A percentile compares a stretch with the other conserved stretches of the same genome.
Evolutionary conservation across 2,329 filamentous ascomycete species (phyloP).

Genomic region (Ceratocystis ficicola): DNA sequence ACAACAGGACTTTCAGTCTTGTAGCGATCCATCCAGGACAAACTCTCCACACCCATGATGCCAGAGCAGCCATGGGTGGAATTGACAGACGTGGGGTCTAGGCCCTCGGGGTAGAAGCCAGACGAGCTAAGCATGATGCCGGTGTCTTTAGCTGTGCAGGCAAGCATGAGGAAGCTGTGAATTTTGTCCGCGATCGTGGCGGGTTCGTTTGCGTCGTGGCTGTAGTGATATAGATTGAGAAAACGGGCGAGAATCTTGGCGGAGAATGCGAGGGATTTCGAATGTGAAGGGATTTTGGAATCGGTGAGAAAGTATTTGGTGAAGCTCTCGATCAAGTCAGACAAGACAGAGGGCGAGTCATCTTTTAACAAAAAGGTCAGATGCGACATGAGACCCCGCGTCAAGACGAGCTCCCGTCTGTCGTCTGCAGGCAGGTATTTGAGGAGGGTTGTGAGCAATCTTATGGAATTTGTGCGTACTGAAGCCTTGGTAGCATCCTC

Average conservation of each 20-base stretch:
- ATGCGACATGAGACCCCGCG: slow-evolving; percentile 71
- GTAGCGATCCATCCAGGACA: slow-evolving; percentile 58
- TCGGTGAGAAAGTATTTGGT: slow-evolving; percentile 64
- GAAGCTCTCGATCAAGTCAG: slow-evolving; percentile 61
- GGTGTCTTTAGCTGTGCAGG: slow-evolving; percentile 60
- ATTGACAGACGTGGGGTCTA: slow-evolving; percentile 39
- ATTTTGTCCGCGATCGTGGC: slow-evolving; percentile 51
- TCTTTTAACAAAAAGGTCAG: slow-evolving; percentile 66
- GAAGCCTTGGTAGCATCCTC: slow-evolving; percentile 62
- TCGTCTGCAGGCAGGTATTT: slow-evolving; percentile 64
- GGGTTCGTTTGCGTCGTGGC: slow-evolving; percentile 37
- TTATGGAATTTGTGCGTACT: slow-evolving; percentile 68
- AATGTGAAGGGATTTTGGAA: slow-evolving; percentile 55
- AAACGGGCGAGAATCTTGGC: slow-evolving; percentile 61
- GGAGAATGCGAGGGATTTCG: slow-evolving; percentile 66
- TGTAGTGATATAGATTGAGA: slow-evolving; percentile 55
- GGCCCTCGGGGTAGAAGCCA: slow-evolving; percentile 73
- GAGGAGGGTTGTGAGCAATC: slow-evolving; percentile 67
- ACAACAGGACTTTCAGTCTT: slow-evolving; percentile 57
- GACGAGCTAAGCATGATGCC: slow-evolving; percentile 65
- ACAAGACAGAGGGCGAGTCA: slow-evolving; percentile 62
- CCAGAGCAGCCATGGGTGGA: slow-evolving; percentile 32
- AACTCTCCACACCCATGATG: slow-evolving; percentile 51
- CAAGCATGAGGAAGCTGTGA: slow-evolving; percentile 61
- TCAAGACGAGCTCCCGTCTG: slow-evolving; percentile 67